Percentiles rank a stretch among this genome's conserved stretches.
Conservation (phyloP, 1,284 basidiomycete species). For the Puccinia horiana region DNA sequence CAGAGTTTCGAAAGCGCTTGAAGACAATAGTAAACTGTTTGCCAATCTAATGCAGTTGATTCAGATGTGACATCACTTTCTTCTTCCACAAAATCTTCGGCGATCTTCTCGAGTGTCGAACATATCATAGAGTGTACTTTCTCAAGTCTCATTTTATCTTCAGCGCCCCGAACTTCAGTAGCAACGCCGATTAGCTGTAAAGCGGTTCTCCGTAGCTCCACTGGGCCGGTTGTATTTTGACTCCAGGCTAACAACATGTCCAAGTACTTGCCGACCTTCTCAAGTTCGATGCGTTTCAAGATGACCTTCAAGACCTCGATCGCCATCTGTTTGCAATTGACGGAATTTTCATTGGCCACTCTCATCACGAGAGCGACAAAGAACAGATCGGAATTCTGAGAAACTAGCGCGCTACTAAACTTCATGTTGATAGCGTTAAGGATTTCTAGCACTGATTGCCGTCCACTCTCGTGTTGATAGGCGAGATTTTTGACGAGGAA, state of each 20-base stretch:
- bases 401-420: conserved; percentile 75
- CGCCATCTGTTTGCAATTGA: conserved; percentile 84
- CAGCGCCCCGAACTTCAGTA: conserved; percentile 67
- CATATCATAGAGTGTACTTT: conserved; percentile 27
- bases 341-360: conserved; percentile 87
- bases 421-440: conserved; percentile 79
- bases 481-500: conserved; percentile 92
- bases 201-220: conserved; percentile 70
- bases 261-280: conserved; percentile 66
- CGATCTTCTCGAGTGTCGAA: conserved; percentile 11
- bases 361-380: conserved; percentile 91
- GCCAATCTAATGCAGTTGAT: conserved; percentile 67
- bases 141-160: conserved; percentile 52
- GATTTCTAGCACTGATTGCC: conserved; percentile 88
- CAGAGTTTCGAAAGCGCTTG: conserved; percentile 66
- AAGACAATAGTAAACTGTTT: conserved; percentile 78
- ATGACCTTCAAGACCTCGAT: conserved; percentile 77
- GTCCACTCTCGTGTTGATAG: conserved; percentile 86
- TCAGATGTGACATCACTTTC: conserved; percentile 62
- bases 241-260: conserved; percentile 82
- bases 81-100: conserved; percentile 58
- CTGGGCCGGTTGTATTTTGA: conserved; percentile 65
- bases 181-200: conserved; percentile 79
- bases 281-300: conserved; percentile 69
- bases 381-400: conserved; percentile 82